These are phyloP conservation scores for Corylus heterophylla DNA, from an alignment of 306 rosid species.

Conservation along the genomic window DNA sequence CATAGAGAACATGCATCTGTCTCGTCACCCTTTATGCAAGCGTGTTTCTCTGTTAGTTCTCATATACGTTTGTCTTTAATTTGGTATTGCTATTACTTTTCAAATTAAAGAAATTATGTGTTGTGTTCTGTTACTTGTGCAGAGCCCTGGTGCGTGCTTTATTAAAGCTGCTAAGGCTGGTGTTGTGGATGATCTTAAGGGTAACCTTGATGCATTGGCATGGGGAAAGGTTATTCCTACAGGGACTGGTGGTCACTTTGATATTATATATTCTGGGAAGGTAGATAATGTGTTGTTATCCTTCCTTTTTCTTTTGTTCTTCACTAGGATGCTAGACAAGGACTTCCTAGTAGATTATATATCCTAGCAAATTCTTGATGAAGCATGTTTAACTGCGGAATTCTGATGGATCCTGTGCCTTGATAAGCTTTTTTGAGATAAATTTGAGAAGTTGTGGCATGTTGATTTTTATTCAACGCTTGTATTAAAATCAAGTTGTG, in stretches of 20 bases:
- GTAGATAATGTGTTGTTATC: constrained; percentile 33
- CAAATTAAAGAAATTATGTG: constrained; percentile 9
- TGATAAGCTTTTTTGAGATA: neutral
- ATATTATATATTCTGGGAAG: constrained; percentile 60
- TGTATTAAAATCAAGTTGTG: neutral
- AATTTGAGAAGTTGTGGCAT: neutral
- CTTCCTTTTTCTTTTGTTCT: neutral
- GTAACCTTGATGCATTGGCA: constrained; percentile 74
- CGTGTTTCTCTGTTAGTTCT: constrained; percentile 89
- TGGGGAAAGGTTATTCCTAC: constrained; percentile 81
- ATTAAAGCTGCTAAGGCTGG: constrained; percentile 90
- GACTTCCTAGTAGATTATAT: neutral
- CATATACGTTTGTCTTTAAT: constrained; percentile 16
- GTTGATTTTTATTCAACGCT: neutral
- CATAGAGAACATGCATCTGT: constrained; percentile 68
- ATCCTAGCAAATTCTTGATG: neutral
- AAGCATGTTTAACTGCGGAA: neutral
- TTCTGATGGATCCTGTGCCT: neutral
- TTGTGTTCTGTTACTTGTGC: constrained; percentile 43
- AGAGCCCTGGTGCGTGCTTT: constrained; percentile 82
- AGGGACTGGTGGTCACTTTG: constrained; percentile 84
- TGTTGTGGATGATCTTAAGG: constrained; percentile 60
- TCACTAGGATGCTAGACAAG: neutral
- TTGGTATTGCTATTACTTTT: constrained; percentile 7
- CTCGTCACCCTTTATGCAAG: constrained; percentile 85